Conservation (phyloP, 176 grass and related monocot genomes). For the Oryza glaberrima region DNA sequence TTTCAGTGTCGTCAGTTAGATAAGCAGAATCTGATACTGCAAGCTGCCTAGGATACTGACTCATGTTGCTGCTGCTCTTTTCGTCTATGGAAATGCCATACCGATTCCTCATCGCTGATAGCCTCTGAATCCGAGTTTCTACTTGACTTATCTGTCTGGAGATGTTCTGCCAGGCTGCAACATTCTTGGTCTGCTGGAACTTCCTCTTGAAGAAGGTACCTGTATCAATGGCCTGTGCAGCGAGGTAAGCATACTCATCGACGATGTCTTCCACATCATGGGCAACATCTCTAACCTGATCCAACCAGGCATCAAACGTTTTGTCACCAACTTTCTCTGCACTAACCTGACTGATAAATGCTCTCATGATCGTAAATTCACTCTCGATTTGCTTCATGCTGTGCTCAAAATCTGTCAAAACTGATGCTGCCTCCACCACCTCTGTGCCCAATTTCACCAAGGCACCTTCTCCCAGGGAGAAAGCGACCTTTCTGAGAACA, state of each 20-base stretch:
- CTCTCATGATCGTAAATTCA: constrained; percentile 46
- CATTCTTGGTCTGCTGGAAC: constrained; percentile 41
- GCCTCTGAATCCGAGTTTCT: constrained; percentile 43
- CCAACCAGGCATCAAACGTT: constrained; percentile 40
- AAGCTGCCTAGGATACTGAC: neutral
- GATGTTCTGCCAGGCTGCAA: constrained; percentile 32
- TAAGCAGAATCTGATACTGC: constrained; percentile 37
- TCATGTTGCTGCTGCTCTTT: neutral
- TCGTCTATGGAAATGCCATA: constrained; percentile 33
- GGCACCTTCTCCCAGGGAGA: constrained; percentile 36
- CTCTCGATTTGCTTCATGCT: constrained; percentile 49
- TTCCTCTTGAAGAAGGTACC: constrained; percentile 43
- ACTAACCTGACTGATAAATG: constrained; percentile 46
- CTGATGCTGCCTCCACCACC: constrained; percentile 33
- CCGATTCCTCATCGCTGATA: constrained; percentile 44
- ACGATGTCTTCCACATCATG: constrained; percentile 59
- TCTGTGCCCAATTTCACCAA: constrained; percentile 16
- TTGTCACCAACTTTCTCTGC: constrained; percentile 10
- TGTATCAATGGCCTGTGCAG: neutral
- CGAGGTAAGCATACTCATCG: constrained; percentile 55
- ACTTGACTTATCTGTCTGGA: constrained; percentile 40
- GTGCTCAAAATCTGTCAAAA: constrained; percentile 34
- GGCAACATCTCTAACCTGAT: constrained; percentile 47
- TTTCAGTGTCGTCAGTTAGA: constrained; percentile 32
- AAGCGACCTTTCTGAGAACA: constrained; percentile 51